These are phyloP conservation scores for Cyclocybe aegerita DNA, from an alignment of 768 basidiomycete species.

Conservation along the genomic window DNA sequence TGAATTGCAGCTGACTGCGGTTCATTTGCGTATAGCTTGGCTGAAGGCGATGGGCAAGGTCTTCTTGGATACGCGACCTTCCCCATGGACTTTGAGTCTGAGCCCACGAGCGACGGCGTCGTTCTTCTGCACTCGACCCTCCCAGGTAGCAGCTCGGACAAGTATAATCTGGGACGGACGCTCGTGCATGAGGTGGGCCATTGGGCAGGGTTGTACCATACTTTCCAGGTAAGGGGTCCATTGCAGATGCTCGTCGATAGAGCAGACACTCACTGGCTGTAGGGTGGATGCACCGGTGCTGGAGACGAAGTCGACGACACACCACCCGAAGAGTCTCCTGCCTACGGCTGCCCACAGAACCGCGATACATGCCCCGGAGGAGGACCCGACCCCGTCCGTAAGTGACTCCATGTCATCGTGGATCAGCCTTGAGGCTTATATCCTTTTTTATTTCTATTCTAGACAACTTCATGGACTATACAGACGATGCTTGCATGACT, in stretches of 20 bases:
- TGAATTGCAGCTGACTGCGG: conserved; percentile 13
- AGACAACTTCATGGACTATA: conserved; percentile 51
- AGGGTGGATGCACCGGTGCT: conserved; percentile 34
- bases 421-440: background rate
- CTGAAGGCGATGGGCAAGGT: conserved; percentile 26
- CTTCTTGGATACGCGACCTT: conserved; percentile 54
- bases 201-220: conserved; percentile 58
- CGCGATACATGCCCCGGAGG: conserved; percentile 29
- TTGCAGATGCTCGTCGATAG: background rate
- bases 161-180: conserved; percentile 46
- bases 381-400: conserved; percentile 35
- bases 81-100: conserved; percentile 38
- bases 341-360: conserved; percentile 33
- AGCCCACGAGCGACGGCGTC: conserved; percentile 46
- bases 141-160: conserved; percentile 36
- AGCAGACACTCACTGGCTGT: background rate
- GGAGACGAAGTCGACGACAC: conserved; percentile 44
- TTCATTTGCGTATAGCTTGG: conserved; percentile 22
- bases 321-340: conserved; percentile 38
- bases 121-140: conserved; percentile 37
- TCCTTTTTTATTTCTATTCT: background rate
- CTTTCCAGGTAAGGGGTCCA: conserved; percentile 38
- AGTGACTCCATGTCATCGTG: conserved; percentile 4
- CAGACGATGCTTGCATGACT: conserved; percentile 45
- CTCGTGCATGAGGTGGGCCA: conserved; percentile 56